Conservation (phyloP, 352 stramenopile genomes). For the Pythium vanterpoolii region DNA sequence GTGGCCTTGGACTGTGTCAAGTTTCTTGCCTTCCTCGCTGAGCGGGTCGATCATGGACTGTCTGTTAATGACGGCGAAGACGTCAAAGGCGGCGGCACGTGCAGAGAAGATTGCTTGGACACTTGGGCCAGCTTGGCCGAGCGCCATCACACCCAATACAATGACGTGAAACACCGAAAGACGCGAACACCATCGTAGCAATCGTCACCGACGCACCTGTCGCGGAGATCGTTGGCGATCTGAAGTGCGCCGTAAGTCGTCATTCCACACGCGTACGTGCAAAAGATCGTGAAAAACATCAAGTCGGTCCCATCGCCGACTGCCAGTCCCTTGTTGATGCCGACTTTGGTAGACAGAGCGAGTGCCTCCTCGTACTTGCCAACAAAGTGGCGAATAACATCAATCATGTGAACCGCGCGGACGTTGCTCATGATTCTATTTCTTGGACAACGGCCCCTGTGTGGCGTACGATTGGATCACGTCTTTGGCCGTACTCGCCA, state of each 20-base stretch:
- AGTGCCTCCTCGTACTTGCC: slow-evolving; percentile 37
- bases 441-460: slow-evolving; percentile 74
- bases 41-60: slow-evolving; percentile 53
- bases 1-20: slow-evolving; percentile 25
- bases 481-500: slow-evolving; percentile 42
- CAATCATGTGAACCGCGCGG: slow-evolving; percentile 50
- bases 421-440: slow-evolving; percentile 53
- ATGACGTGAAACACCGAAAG: slow-evolving; percentile 65
- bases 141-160: slow-evolving; percentile 68
- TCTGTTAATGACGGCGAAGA: slow-evolving; percentile 67
- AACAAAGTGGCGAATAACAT: slow-evolving; percentile 26
- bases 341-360: slow-evolving; percentile 17
- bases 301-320: slow-evolving; percentile 29
- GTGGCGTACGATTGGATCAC: slow-evolving; percentile 59
- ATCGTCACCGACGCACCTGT: slow-evolving; percentile 29
- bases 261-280: slow-evolving; percentile 47
- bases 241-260: slow-evolving; percentile 50
- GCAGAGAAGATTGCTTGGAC: slow-evolving; percentile 56
- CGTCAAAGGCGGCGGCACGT: slow-evolving; percentile 49
- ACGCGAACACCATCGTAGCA: slow-evolving; percentile 70
- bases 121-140: slow-evolving; percentile 64
- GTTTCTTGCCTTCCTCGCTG: slow-evolving; percentile 26
- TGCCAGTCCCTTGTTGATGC: slow-evolving; percentile 32
- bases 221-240: slow-evolving; percentile 55
- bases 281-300: slow-evolving; percentile 38